Conservation (phyloP, 1,284 basidiomycete genomes). For the Spongispora temasekensis region DNA sequence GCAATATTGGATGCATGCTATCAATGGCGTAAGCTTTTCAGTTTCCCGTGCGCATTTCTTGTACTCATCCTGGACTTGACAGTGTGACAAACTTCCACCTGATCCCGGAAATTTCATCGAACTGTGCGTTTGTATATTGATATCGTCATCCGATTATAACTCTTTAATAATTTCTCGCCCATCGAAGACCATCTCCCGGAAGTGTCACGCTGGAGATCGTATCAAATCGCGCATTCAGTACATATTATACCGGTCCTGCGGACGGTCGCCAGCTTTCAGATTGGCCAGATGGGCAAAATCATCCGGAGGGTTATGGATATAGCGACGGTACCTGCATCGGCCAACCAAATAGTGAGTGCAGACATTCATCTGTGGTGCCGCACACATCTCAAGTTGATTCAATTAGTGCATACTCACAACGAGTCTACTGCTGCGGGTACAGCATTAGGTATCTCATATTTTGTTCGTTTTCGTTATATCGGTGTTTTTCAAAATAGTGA, state of each 20-base stretch:
- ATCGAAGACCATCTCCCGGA: conserved; percentile 7
- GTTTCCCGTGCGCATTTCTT: too few species aligned
- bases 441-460: conserved; percentile 10
- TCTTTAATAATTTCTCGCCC: neutral
- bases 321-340: neutral
- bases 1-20: conserved; percentile 11
- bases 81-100: conserved; percentile 10
- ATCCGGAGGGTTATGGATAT: neutral
- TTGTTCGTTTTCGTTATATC: conserved; percentile 7
- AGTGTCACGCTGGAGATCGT: conserved; percentile 4
- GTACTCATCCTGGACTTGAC: conserved; percentile 3
- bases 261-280: neutral
- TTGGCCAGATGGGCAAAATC: conserved; percentile 6
- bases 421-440: conserved; percentile 6
- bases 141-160: too few species aligned
- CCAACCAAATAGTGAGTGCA: conserved; percentile 15
- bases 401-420: conserved; percentile 15
- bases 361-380: neutral
- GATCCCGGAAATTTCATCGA: neutral
- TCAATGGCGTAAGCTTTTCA: conserved; percentile 3
- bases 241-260: neutral
- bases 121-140: conserved; percentile 8
- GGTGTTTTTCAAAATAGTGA: neutral
- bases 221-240: conserved; percentile 1
- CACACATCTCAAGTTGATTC: neutral